Conservation (phyloP, 2,329 filamentous ascomycete species). For the Onygenales sp. region DNA sequence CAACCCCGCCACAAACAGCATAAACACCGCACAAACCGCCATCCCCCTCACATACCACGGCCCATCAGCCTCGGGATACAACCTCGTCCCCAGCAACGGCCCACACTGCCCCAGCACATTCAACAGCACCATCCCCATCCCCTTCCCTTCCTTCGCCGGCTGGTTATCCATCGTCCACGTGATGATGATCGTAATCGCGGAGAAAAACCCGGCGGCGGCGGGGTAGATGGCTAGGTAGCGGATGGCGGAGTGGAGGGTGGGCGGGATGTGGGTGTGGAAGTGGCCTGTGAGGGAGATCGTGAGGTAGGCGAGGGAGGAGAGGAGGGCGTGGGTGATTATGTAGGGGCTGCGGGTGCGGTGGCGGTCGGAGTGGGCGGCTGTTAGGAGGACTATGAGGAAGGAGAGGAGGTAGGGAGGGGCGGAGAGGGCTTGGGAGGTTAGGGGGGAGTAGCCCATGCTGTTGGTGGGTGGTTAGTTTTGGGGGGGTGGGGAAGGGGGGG, state of each 20-base stretch:
- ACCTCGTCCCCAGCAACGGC: conserved; percentile 57
- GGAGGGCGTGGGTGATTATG: conserved; percentile 58
- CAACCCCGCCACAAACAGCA: conserved; percentile 51
- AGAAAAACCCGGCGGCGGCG: conserved; percentile 72
- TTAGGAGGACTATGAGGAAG: conserved; percentile 62
- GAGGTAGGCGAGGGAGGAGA: conserved; percentile 58
- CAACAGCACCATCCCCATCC: conserved; percentile 67
- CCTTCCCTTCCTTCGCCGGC: conserved; percentile 56
- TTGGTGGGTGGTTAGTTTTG: conserved; percentile 4
- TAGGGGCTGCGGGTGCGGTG: conserved; percentile 52
- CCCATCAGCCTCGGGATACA: conserved; percentile 51
- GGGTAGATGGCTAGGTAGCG: conserved; percentile 71
- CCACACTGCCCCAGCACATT: conserved; percentile 76
- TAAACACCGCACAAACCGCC: conserved; percentile 52
- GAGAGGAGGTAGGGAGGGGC: conserved; percentile 73
- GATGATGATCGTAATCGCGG: conserved; percentile 72
- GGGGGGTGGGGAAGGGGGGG: background rate
- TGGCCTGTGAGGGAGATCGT: conserved; percentile 46
- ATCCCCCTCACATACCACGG: conserved; percentile 57
- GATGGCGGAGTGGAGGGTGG: conserved; percentile 27
- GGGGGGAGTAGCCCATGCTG: conserved; percentile 59
- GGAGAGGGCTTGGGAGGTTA: conserved; percentile 65
- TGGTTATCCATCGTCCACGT: conserved; percentile 89
- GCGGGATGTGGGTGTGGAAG: conserved; percentile 29
- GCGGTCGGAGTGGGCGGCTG: conserved; percentile 63